phyloP scores from a whole-genome alignment of 768 basidiomycete species.

The Mycena belliarum region DNA sequence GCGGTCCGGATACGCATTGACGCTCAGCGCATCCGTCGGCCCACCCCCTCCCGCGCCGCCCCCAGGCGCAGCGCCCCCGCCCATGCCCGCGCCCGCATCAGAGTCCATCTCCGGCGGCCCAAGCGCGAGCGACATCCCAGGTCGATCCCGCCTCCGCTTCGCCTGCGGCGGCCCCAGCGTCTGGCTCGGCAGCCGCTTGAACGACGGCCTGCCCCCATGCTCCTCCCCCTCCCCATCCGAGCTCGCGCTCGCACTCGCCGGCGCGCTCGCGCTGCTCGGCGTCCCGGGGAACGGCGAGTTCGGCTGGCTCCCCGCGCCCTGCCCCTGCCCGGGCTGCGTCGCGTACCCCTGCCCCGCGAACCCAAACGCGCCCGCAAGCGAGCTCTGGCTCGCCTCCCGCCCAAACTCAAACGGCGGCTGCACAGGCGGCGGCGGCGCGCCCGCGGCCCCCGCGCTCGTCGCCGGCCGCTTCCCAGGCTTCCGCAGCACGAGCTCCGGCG shows the following conservation, averaged over 20 bases:
- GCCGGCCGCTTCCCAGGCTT: slow-evolving; percentile 56
- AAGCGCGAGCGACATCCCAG: not conserved
- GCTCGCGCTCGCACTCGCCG: not conserved
- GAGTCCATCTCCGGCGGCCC: not conserved
- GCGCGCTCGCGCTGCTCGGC: not conserved
- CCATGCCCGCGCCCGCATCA: not conserved
- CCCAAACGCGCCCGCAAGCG: slow-evolving; percentile 19
- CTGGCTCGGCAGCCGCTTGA: slow-evolving; percentile 74
- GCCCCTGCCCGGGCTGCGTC: slow-evolving; percentile 12
- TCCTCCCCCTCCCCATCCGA: slow-evolving; percentile 31
- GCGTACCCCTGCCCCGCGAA: slow-evolving; percentile 2
- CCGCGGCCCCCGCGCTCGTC: slow-evolving; percentile 30
- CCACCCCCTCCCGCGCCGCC: not conserved
- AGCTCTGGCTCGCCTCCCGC: not conserved
- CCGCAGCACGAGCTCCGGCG: slow-evolving; percentile 42
- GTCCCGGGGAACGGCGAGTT: slow-evolving; percentile 20
- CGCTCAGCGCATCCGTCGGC: not conserved
- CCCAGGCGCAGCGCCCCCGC: not conserved
- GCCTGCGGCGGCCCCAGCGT: slow-evolving; percentile 61
- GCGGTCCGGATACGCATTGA: slow-evolving; percentile 11
- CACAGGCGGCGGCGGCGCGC: not conserved
- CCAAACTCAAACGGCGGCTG: slow-evolving; percentile 10
- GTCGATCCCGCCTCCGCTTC: slow-evolving; percentile 41
- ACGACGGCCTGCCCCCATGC: slow-evolving; percentile 52
- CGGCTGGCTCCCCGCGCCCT: no score